Base-by-base conservation (phyloP, 495 filamentous ascomycete species). In the Lophiotrema nucula region DNA sequence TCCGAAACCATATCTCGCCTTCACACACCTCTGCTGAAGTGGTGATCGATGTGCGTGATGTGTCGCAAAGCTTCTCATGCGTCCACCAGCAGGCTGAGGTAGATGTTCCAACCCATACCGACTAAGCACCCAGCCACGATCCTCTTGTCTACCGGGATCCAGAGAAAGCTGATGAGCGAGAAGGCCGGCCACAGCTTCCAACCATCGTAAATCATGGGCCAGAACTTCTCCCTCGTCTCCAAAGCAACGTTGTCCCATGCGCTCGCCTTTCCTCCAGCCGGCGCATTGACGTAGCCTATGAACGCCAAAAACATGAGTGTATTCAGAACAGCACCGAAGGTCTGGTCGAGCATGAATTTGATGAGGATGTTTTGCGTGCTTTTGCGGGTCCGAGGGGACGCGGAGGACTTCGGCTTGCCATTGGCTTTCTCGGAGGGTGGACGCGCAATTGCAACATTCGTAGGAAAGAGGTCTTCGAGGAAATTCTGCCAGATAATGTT, bases 171-270 rank as follows among this genome's bases (percentile, higher is more conserved):
- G 19, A 93, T 64, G 21, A 88, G 43, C 47, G 86, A 88, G 5
- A 97, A 87, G n/a, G 84, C 44, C 1, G 93, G 93, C 83, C 93
- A 92, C 35, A 96, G 80, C 70, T 86, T 90, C 67, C 86, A 81
- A 1, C 90, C 84, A 0, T 92, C 90, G 47, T 77, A 67, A 58
- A 90, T 81, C 46, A 98, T 75, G 0, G 81, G 79, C 68, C 47
- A 62, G 38, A 77, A 81, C 48, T 91, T 90, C 69, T 92, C 84
- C 68, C 79, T 27, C 8, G 56, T 35, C 33, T 58, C 60, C 0
- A 15, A 26, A 16, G 11, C 28, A 5, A 53, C 24, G 3, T 28
- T 35, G 8, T 56, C 43, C 47, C 22, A 28, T 2, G 49, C 19
- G 16, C 47, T 47, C 35, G 27, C 19, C 31, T 53, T 46, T 16